Base-by-base conservation (phyloP, 2,329 filamentous ascomycete species). In the Ramichloridium luteum region DNA sequence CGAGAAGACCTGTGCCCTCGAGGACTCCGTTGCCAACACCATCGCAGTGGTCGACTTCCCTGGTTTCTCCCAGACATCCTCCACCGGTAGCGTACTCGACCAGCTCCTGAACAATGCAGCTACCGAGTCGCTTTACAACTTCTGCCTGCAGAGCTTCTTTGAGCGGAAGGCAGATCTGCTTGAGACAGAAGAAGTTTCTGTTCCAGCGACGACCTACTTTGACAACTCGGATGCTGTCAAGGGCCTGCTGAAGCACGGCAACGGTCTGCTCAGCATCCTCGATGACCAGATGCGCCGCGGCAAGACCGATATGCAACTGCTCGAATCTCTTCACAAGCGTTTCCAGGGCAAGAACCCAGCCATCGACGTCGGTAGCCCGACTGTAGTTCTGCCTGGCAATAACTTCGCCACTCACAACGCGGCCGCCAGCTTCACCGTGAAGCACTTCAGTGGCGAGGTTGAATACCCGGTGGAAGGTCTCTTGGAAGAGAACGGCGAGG, bases 11-110 rank as follows among this genome's bases (percentile, higher is more conserved):
- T 96, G 86, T 50, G 85, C 86, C 0, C 64, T 77, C 0, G 88
- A 96, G 49, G 88, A 94, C 31, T 66, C 79, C 13, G 82, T 98
- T 34, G 80, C 75, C 34, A 98, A 98, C 62, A 98, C 90, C 0
- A 72, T 98, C 35, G 93, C 86, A 4, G 77, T 98, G 32, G 77
- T 98, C 31, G 90, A 98, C 55, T 98, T 98, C 60, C 90, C 90
- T 0, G 90, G 90, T 13, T 98, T 98, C 54, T 70, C 85, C 9
- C 84, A 92, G 55, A 76, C 82, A 38, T 70, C 79, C 1, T 75
- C 84, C 0, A 94, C 90, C 1, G 76, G 79, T 12, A 94, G 84
- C 2, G 72, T 78, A 0, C 68, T 98, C 6, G 90, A 98, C 45
- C 90, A 96, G 59, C 71, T 98, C 2, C 71, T 98, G 11, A 93